Evolutionary conservation across 108 stramenopile genomes (phyloP), one percentile per base, ranked within the genome.

Genomic region (Pseudonitzschia delicatissima): DNA sequence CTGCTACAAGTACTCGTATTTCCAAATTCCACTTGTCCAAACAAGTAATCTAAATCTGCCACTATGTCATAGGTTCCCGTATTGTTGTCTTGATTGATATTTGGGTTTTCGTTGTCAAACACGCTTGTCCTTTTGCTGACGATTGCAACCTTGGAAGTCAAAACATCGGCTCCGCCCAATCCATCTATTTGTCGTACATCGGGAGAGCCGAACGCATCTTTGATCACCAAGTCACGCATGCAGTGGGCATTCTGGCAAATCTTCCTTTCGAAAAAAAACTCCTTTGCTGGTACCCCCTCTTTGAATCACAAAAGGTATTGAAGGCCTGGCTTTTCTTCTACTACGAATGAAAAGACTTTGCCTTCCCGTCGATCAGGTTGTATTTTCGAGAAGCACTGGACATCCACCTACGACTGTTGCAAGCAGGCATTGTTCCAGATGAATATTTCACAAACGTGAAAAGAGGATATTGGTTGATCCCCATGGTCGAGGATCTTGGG

Each of bases 161-260:
- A 3, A 17, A 49, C 48, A 17, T 49, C 48, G 20, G 48, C 48
- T 7, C 48, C 48, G n/a, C 48, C 48, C 48, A 49, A 20, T 20
- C 48, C 48, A 49, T 49, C 48, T 7, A 49, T 49, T 49, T 49
- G 48, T 49, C 48, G 48, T 23, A 49, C 21, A 49, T 49, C 48
- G n/a, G 48, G 48, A 21, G 48, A 49, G 9, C 48, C 48, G n/a
- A 49, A 49, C 21, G 21, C 21, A 49, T 49, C 48, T 31, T 31
- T 26, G 27, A 57, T 34, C 8, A 57, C 29, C 6, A 34, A 26
- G 23, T 35, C 33, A 31, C 33, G 33, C 28, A 57, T n/a, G 27
- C 57, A 13, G 7, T 31, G 23, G 28, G 23, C 29, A 31, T 21
- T 57, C 15, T 34, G 33, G 33, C 28, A 35, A 1, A 57, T 34